phyloP scores from a whole-genome alignment of 345 rosid species.

The Rhodamnia rubescens region DNA sequence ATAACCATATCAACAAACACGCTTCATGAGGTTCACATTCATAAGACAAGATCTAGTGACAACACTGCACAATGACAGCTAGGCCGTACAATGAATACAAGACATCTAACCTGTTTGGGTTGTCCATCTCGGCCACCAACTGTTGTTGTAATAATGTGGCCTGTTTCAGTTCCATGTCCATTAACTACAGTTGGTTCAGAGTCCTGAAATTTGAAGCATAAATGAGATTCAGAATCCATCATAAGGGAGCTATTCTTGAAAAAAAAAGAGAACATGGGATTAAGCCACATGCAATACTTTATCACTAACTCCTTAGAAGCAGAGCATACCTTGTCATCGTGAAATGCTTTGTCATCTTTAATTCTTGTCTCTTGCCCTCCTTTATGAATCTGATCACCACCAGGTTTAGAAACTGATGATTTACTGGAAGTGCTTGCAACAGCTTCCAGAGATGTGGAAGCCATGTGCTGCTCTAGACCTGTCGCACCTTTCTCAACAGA shows the following conservation, averaged over 20 bases:
- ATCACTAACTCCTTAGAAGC: background rate
- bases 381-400: slow-evolving; percentile 50
- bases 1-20: background rate
- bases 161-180: slow-evolving; percentile 81
- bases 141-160: slow-evolving; percentile 73
- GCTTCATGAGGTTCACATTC: background rate
- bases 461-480: slow-evolving; percentile 41
- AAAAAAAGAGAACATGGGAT: background rate
- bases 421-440: slow-evolving; percentile 43
- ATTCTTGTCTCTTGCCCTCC: slow-evolving; percentile 54
- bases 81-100: background rate
- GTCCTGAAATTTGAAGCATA: slow-evolving; percentile 27
- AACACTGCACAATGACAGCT: background rate
- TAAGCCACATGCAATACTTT: background rate
- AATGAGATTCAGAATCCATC: background rate
- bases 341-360: slow-evolving; percentile 39
- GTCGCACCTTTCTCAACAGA: slow-evolving; percentile 34
- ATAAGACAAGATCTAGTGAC: background rate
- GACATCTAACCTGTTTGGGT: slow-evolving; percentile 70
- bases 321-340: slow-evolving; percentile 45
- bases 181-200: slow-evolving; percentile 50
- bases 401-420: slow-evolving; percentile 14
- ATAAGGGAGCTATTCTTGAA: background rate
- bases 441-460: slow-evolving; percentile 38
- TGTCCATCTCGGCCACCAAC: slow-evolving; percentile 81